Evolutionary conservation across 2,329 filamentous ascomycete species (phyloP).

Genomic region (Monilinia aucupariae): DNA sequence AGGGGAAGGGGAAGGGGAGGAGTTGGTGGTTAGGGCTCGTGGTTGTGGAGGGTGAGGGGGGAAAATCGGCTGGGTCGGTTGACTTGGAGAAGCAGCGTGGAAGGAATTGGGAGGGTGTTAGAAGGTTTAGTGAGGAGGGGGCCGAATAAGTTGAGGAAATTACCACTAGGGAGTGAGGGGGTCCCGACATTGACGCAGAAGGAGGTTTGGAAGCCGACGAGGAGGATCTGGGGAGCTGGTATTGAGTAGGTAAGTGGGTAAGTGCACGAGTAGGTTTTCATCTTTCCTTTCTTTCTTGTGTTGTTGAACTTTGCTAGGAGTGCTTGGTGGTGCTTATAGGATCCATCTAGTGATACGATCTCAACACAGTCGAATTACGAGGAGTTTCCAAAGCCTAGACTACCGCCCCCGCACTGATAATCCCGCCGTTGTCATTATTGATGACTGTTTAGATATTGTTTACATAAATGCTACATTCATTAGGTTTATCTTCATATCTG

Average conservation of each 20-base stretch:
- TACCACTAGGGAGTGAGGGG: background rate
- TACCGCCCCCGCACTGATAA: too few relatives aligned
- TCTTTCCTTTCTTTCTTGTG: background rate
- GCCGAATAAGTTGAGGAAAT: background rate
- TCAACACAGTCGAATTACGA: too few relatives aligned
- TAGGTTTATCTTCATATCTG: too few relatives aligned
- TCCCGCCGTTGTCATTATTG: too few relatives aligned
- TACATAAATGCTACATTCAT: too few relatives aligned
- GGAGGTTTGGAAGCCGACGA: background rate
- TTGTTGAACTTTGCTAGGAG: background rate
- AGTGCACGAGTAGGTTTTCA: background rate
- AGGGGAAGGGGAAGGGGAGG: background rate
- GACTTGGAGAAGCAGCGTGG: too few relatives aligned
- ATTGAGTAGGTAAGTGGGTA: conserved; percentile 8
- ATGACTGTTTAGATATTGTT: too few relatives aligned
- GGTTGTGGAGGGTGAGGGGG: background rate
- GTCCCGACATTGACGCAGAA: background rate
- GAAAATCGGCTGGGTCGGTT: background rate
- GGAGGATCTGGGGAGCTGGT: background rate
- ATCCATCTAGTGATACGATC: too few relatives aligned
- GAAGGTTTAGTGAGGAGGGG: background rate
- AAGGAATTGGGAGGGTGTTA: background rate
- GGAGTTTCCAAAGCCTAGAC: too few relatives aligned
- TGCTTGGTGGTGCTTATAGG: too few relatives aligned
- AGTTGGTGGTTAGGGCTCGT: background rate